phyloP scores from a whole-genome alignment of 495 filamentous ascomycete genomes.

The Penicillium simplicissimum region DNA sequence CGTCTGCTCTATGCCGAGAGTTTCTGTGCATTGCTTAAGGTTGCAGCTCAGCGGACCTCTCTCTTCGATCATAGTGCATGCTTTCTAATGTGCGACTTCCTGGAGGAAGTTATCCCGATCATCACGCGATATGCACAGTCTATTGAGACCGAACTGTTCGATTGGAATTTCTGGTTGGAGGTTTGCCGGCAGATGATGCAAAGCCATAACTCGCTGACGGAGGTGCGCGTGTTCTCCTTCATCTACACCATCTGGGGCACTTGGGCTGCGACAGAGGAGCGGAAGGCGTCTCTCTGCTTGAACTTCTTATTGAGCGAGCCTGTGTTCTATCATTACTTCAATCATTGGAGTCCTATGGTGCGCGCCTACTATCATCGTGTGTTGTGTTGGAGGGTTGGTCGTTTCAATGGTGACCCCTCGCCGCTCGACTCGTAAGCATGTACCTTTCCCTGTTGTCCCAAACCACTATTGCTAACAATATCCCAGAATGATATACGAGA shows the following conservation, averaged over 20 bases:
- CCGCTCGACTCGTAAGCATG: conserved; percentile 67
- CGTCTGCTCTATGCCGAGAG: conserved; percentile 76
- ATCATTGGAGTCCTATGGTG: conserved; percentile 98
- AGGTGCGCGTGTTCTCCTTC: conserved; percentile 85
- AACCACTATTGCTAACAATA: background rate
- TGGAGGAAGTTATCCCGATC: conserved; percentile 74
- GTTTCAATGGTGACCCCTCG: conserved; percentile 69
- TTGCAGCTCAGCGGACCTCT: conserved; percentile 72
- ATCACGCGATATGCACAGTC: conserved; percentile 57
- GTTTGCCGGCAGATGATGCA: conserved; percentile 81
- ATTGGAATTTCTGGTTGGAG: conserved; percentile 90
- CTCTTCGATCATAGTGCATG: conserved; percentile 86
- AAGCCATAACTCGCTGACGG: conserved; percentile 92
- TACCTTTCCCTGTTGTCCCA: background rate
- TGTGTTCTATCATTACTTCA: conserved; percentile 83
- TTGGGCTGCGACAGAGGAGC: conserved; percentile 62
- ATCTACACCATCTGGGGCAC: conserved; percentile 80
- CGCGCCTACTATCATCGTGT: conserved; percentile 93
- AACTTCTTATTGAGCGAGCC: conserved; percentile 79
- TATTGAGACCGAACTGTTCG: conserved; percentile 49
- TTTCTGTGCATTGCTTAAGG: conserved; percentile 72
- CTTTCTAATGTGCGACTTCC: conserved; percentile 88
- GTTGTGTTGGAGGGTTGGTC: conserved; percentile 86
- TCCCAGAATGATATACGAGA: conserved; percentile 60
- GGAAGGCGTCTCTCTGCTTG: conserved; percentile 72